Conservation (phyloP, 805 yeast species). For the Torulaspora quercuum region DNA sequence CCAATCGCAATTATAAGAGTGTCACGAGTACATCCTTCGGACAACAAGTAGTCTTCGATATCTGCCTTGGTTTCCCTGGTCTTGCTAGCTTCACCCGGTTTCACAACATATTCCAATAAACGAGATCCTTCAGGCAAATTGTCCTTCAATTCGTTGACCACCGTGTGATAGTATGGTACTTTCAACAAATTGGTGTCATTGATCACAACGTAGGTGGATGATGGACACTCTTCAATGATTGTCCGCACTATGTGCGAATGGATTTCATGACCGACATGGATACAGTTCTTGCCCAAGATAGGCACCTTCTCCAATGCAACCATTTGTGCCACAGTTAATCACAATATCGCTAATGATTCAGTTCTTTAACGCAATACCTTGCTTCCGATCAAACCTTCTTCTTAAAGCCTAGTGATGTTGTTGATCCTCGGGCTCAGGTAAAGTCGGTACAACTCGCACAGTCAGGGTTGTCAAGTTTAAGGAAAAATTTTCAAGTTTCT, state of each 20-base stretch:
- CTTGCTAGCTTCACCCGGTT: constrained; percentile 94
- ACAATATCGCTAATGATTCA: background rate
- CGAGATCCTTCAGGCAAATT: constrained; percentile 54
- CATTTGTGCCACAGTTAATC: constrained; percentile 8
- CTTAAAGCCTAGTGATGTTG: too few species aligned
- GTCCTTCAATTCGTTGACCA: constrained; percentile 43
- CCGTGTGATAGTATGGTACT: constrained; percentile 56
- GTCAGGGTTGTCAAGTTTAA: constrained; percentile 3
- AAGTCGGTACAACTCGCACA: constrained; percentile 10
- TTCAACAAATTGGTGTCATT: constrained; percentile 78
- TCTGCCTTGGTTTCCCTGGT: constrained; percentile 84
- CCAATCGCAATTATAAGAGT: constrained; percentile 93
- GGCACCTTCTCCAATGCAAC: constrained; percentile 49
- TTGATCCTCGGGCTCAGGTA: background rate
- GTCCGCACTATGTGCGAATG: constrained; percentile 69
- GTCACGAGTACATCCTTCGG: constrained; percentile 90
- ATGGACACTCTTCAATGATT: constrained; percentile 55
- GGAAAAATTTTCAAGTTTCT: constrained; percentile 5
- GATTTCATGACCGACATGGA: constrained; percentile 86
- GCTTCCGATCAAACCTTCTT: too few species aligned
- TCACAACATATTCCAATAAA: constrained; percentile 65
- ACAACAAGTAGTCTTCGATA: constrained; percentile 83
- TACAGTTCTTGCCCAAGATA: constrained; percentile 76
- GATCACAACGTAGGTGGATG: constrained; percentile 89
- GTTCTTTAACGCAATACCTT: too few species aligned